A percentile compares a stretch with the other conserved stretches of the same genome.
Evolutionary conservation across 257 asterid species (phyloP).

Genomic region (Sherardia arvensis): DNA sequence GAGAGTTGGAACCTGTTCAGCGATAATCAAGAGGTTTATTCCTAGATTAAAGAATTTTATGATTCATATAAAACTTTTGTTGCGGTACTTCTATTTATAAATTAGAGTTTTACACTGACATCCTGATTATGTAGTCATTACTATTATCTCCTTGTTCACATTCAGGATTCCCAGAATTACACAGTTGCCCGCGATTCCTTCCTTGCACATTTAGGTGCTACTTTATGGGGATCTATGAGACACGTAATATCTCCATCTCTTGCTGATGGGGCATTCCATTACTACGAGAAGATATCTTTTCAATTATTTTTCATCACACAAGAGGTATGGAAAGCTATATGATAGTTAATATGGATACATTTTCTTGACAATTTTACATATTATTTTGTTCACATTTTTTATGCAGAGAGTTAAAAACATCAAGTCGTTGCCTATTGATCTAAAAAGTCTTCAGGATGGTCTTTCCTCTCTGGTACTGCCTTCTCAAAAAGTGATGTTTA

Average conservation of each 20-base stretch:
- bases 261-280: conserved; percentile 98
- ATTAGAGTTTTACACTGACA: background rate
- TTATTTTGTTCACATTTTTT: conserved; percentile 7
- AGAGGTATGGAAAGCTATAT: conserved; percentile 48
- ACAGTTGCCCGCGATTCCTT: conserved; percentile 96
- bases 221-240: conserved; percentile 94
- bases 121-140: background rate
- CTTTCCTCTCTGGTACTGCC: conserved; percentile 73
- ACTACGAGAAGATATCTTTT: conserved; percentile 84
- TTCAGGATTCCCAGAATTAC: conserved; percentile 79
- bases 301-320: conserved; percentile 86
- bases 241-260: conserved; percentile 91
- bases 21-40: conserved; percentile 64
- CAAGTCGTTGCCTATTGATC: conserved; percentile 75
- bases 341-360: background rate
- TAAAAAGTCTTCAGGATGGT: conserved; percentile 56
- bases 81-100: background rate
- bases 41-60: background rate
- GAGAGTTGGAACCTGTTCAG: conserved; percentile 95
- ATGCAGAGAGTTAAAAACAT: conserved; percentile 57
- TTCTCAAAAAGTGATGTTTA: conserved; percentile 77
- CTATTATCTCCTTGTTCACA: background rate
- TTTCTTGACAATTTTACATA: conserved; percentile 3
- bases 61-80: background rate
- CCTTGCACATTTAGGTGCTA: conserved; percentile 94